These are phyloP conservation scores for Paraleonurus japonicus DNA, from an alignment of 257 asterid species.

Conservation along the genomic window DNA sequence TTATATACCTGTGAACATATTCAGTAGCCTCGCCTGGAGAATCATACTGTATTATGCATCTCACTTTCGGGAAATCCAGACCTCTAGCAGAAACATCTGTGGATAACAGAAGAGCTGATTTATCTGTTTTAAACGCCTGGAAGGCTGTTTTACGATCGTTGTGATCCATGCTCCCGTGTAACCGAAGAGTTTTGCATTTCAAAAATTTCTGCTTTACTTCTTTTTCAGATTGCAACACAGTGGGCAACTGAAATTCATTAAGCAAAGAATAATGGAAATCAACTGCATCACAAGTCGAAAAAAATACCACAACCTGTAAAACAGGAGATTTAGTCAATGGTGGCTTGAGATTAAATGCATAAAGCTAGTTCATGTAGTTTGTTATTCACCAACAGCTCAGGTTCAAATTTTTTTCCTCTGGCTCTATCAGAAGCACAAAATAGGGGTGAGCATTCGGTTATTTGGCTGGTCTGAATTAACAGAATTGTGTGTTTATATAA, in stretches of 20 bases:
- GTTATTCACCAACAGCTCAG: too few relatives aligned
- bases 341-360: slow-evolving; percentile 1
- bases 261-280: slow-evolving; percentile 82
- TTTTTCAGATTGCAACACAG: slow-evolving; percentile 44
- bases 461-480: too few relatives aligned
- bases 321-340: slow-evolving; percentile 15
- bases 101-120: slow-evolving; percentile 83
- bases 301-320: slow-evolving; percentile 83
- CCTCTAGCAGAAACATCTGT: slow-evolving; percentile 98
- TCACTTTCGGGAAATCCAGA: slow-evolving; percentile 92
- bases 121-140: slow-evolving; percentile 72
- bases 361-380: background rate
- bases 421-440: too few relatives aligned
- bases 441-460: too few relatives aligned
- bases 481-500: too few relatives aligned
- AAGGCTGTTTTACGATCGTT: slow-evolving; percentile 84
- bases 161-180: slow-evolving; percentile 90
- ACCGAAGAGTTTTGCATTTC: slow-evolving; percentile 67
- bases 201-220: slow-evolving; percentile 53
- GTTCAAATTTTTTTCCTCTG: too few relatives aligned
- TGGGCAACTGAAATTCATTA: slow-evolving; percentile 58
- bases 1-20: slow-evolving; percentile 89
- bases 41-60: slow-evolving; percentile 94
- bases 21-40: slow-evolving; percentile 99
- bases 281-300: slow-evolving; percentile 94